These are phyloP conservation scores for Eustoma russellianum DNA, from an alignment of 257 asterid genomes.

Conservation along the genomic window DNA sequence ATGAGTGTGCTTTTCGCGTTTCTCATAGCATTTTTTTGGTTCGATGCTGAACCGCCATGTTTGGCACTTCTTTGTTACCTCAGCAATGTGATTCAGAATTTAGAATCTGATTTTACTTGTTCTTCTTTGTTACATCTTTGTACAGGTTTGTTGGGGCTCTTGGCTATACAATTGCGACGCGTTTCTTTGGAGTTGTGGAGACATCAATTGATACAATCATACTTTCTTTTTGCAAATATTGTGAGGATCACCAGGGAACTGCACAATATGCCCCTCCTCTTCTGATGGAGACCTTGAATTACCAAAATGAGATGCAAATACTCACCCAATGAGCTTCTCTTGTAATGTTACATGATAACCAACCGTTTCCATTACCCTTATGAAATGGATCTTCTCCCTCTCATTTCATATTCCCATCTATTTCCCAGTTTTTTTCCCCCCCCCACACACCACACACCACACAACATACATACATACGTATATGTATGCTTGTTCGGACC, in stretches of 20 bases:
- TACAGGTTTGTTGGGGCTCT: conserved; percentile 92
- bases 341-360: neutral
- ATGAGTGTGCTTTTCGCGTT: conserved; percentile 67
- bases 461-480: no score
- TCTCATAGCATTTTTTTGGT: conserved; percentile 32
- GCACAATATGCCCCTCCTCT: conserved; percentile 93
- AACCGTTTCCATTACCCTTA: conserved; percentile 2
- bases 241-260: conserved; percentile 96
- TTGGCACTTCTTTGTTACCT: no score
- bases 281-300: conserved; percentile 73
- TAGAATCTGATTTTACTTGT: neutral
- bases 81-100: no score
- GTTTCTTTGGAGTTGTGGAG: conserved; percentile 96
- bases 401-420: neutral
- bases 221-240: conserved; percentile 91
- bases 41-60: no score
- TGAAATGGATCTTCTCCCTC: neutral
- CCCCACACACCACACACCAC: no score
- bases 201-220: conserved; percentile 94
- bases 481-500: no score
- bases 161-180: conserved; percentile 81
- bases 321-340: conserved; percentile 50
- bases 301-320: conserved; percentile 81
- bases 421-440: neutral
- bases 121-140: neutral